phyloP scores from a whole-genome alignment of 441 rosid species.

The Bocquillonia castaneifolia region DNA sequence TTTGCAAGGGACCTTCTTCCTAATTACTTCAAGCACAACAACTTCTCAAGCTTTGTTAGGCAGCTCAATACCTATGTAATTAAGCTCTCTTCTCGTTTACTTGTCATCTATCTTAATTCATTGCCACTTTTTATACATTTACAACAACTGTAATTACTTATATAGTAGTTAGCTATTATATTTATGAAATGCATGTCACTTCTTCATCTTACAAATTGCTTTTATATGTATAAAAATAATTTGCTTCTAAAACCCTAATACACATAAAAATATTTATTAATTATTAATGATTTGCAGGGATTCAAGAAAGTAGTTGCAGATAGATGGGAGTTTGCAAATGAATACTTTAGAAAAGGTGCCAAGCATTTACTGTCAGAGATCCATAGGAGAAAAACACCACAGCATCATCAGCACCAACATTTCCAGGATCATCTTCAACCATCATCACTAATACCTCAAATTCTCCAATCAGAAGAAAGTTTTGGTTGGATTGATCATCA shows the following conservation, averaged over 20 bases:
- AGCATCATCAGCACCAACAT: constrained; percentile 48
- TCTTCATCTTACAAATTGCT: no score
- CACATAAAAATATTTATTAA: no score
- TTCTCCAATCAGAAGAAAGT: constrained; percentile 33
- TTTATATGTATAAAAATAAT: no score
- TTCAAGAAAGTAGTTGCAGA: constrained; percentile 89
- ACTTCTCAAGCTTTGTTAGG: constrained; percentile 84
- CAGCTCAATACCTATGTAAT: constrained; percentile 88
- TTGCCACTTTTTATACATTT: background rate
- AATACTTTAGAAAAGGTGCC: constrained; percentile 78
- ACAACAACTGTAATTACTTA: no score
- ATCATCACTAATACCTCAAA: constrained; percentile 33
- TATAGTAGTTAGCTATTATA: background rate
- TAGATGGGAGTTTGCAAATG: constrained; percentile 94
- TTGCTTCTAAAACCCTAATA: background rate
- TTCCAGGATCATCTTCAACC: constrained; percentile 30
- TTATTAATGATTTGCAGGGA: constrained; percentile 42
- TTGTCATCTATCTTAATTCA: background rate
- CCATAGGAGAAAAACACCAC: constrained; percentile 66
- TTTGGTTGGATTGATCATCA: constrained; percentile 43
- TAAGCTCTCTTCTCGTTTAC: constrained; percentile 13
- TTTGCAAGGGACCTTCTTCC: constrained; percentile 84
- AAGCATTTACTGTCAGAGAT: constrained; percentile 80
- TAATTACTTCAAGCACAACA: constrained; percentile 85
- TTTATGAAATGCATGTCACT: no score